These are phyloP conservation scores for Suillus clintonianus DNA, from an alignment of 768 basidiomycete species.

Conservation along the genomic window DNA sequence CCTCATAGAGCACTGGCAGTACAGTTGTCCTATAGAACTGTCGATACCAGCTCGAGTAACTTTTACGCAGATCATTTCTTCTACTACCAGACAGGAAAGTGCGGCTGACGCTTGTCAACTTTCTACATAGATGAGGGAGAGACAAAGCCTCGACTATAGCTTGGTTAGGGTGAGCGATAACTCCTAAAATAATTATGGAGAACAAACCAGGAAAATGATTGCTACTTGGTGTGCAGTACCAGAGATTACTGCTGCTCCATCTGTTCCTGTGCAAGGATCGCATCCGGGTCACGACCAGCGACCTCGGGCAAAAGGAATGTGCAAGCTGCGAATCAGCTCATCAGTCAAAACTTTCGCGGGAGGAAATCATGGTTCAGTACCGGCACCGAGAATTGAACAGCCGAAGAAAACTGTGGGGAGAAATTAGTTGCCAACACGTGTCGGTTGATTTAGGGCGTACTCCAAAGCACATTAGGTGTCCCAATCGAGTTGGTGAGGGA, in stretches of 20 bases:
- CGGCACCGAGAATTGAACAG: conserved; percentile 60
- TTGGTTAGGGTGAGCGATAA: not conserved
- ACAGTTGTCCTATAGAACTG: not conserved
- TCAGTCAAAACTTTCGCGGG: not conserved
- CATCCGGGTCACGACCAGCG: conserved; percentile 51
- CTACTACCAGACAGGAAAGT: not conserved
- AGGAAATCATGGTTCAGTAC: conserved; percentile 18
- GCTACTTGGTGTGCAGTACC: too few species aligned
- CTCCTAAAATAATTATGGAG: not conserved
- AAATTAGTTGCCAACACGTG: conserved; percentile 4
- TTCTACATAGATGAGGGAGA: not conserved
- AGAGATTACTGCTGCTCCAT: conserved; percentile 11
- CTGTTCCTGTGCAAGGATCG: conserved; percentile 42
- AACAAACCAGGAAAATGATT: not conserved
- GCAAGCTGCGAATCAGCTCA: conserved; percentile 20
- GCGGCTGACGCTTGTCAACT: not conserved
- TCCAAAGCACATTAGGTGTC: conserved; percentile 69
- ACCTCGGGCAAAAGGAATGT: conserved; percentile 55
- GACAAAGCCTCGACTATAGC: not conserved
- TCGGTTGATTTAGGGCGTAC: conserved; percentile 40
- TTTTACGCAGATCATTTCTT: not conserved
- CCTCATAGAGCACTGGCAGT: not conserved
- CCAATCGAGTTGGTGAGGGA: conserved; percentile 60
- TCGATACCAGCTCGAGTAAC: not conserved
- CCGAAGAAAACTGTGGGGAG: conserved; percentile 58